Evolutionary conservation across 2,329 filamentous ascomycete species (phyloP).

Genomic region (Penicillium sp.): DNA sequence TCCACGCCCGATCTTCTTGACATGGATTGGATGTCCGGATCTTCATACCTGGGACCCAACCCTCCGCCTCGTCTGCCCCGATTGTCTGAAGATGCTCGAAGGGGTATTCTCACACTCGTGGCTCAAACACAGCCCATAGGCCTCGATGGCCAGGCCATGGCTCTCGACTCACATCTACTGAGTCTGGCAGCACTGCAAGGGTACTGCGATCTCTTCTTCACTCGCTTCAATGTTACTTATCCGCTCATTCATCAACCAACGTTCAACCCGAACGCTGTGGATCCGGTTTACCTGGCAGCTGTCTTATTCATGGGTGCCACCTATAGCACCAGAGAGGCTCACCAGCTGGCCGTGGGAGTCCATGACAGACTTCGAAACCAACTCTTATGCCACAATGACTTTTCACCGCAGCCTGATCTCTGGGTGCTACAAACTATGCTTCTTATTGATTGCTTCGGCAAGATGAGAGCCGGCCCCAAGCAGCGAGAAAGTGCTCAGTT

Average conservation of each 20-base stretch:
- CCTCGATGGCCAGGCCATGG: conserved; percentile 47
- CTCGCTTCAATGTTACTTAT: conserved; percentile 57
- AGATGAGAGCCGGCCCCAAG: conserved; percentile 58
- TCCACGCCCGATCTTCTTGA: conserved; percentile 11
- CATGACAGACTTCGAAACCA: conserved; percentile 57
- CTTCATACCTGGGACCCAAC: conserved; percentile 8
- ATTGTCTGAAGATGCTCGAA: conserved; percentile 33
- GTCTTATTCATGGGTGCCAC: conserved; percentile 59
- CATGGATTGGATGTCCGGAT: conserved; percentile 30
- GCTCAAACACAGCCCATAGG: conserved; percentile 47
- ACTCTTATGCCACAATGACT: conserved; percentile 56
- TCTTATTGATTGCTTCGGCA: conserved; percentile 61
- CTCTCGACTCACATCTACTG: conserved; percentile 50
- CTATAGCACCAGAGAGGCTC: conserved; percentile 55
- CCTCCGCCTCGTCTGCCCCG: conserved; percentile 18
- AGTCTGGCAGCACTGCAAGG: conserved; percentile 50
- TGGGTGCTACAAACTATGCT: conserved; percentile 61
- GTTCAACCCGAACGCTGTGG: conserved; percentile 49
- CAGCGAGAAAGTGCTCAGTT: conserved; percentile 62
- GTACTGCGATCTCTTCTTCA: conserved; percentile 58
- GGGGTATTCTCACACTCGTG: conserved; percentile 48
- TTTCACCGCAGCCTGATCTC: conserved; percentile 55
- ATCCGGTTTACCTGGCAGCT: conserved; percentile 53
- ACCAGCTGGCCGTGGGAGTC: conserved; percentile 58
- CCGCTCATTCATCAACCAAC: conserved; percentile 57